Percentiles rank a stretch among this genome's conserved stretches.
phyloP scores from a whole-genome alignment of 2,329 filamentous ascomycete genomes.

The Aureobasidium melanogenum region DNA sequence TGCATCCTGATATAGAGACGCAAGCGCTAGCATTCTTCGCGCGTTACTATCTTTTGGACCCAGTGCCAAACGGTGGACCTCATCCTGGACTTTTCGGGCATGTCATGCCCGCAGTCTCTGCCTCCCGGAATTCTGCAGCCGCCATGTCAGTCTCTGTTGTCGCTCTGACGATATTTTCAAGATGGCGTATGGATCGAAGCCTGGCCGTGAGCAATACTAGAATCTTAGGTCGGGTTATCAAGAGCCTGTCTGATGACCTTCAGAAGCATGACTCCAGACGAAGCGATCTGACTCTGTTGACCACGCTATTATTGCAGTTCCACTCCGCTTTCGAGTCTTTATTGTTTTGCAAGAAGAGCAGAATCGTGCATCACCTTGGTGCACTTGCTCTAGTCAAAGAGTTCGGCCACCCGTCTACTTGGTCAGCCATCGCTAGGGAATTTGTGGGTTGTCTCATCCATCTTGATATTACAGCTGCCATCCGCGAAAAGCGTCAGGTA shows the following conservation, averaged over 20 bases:
- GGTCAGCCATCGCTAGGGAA: not conserved
- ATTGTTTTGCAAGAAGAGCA: not conserved
- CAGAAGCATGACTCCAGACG: not conserved
- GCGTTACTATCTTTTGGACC: not conserved
- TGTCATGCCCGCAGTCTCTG: not conserved
- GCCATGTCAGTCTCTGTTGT: not conserved
- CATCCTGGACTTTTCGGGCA: not conserved
- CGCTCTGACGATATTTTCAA: not conserved
- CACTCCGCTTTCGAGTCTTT: not conserved
- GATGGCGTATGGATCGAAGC: not conserved
- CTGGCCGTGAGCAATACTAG: not conserved
- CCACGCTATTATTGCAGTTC: not conserved
- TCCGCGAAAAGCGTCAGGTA: not conserved
- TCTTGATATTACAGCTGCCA: not conserved
- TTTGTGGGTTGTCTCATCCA: not conserved
- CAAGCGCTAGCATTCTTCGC: not conserved
- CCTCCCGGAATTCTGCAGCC: not conserved
- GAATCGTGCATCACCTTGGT: conserved; percentile 1
- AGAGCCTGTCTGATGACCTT: not conserved
- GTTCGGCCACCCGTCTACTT: not conserved
- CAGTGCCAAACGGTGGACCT: not conserved
- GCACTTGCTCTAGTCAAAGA: conserved; percentile 1
- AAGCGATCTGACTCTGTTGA: not conserved
- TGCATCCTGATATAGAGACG: conserved; percentile 1
- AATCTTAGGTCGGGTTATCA: not conserved